Evolutionary conservation across 257 asterid species (phyloP).

Genomic region (Solanum pinnatisectum): DNA sequence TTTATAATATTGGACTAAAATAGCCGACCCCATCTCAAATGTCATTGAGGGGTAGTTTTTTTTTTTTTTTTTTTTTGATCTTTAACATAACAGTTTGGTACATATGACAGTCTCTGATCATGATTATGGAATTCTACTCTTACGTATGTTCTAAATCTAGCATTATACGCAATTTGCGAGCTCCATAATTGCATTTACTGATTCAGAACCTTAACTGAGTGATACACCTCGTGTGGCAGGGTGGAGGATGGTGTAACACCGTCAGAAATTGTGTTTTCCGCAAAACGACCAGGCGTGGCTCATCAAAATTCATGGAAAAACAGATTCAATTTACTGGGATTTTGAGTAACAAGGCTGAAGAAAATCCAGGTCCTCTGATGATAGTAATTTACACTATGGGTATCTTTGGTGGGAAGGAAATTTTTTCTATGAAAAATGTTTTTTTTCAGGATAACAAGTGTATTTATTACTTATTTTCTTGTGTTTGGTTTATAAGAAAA

Average conservation of each 20-base stretch:
- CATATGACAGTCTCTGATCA: not conserved
- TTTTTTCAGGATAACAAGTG: not conserved
- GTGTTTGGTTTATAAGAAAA: not conserved
- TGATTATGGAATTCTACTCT: not conserved
- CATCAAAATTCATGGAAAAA: slow-evolving; percentile 42
- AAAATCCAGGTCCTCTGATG: slow-evolving; percentile 46
- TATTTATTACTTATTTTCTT: not conserved
- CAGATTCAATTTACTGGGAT: slow-evolving; percentile 49
- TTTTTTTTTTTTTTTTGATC: not conserved
- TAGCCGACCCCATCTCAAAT: not conserved
- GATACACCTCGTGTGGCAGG: slow-evolving; percentile 44
- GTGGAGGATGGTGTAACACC: slow-evolving; percentile 98
- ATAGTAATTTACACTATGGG: not conserved
- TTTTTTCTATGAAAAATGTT: not conserved
- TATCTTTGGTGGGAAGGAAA: not conserved
- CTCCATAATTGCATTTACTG: not conserved
- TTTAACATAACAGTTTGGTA: not conserved
- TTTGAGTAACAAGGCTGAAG: slow-evolving; percentile 46
- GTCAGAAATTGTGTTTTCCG: slow-evolving; percentile 60
- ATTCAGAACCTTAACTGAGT: not conserved
- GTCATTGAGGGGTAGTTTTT: not conserved
- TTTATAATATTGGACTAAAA: not conserved
- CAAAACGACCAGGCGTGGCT: slow-evolving; percentile 48
- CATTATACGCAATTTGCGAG: not conserved
- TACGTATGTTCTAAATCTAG: not conserved